phyloP scores from a whole-genome alignment of 352 stramenopile species.

The Pythium dissotocum region DNA sequence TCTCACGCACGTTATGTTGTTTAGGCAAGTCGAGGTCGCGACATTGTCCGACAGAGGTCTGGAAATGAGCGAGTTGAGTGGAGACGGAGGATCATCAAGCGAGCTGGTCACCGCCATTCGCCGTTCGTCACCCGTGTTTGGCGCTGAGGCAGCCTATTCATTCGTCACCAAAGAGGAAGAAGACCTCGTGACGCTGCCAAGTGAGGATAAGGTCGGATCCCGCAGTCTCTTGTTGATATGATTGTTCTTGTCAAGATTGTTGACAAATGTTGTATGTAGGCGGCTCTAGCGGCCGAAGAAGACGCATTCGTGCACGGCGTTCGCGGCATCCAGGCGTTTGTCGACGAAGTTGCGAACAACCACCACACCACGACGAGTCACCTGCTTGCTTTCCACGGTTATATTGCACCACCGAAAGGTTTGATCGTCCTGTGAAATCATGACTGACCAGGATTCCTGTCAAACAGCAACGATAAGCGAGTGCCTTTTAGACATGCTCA shows the following conservation, averaged over 20 bases:
- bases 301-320: constrained; percentile 14
- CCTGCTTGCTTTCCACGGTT: constrained; percentile 13
- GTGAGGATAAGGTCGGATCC: not conserved
- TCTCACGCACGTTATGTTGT: not conserved
- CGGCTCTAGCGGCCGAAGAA: constrained; percentile 2
- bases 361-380: not conserved
- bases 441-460: not conserved
- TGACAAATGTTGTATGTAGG: not conserved
- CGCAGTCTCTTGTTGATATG: not conserved
- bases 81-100: no score
- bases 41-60: not conserved
- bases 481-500: constrained; percentile 17
- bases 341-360: constrained; percentile 9
- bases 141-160: not conserved
- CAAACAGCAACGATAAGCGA: constrained; percentile 12
- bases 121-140: not conserved
- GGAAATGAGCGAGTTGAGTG: not conserved
- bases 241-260: not conserved
- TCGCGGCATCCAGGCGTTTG: constrained; percentile 15
- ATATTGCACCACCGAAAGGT: not conserved
- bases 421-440: not conserved
- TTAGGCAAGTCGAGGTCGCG: not conserved
- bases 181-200: not conserved
- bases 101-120: not conserved
- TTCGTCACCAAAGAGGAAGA: constrained; percentile 8